These are phyloP conservation scores for Aspergillus brasiliensis DNA, from an alignment of 2,329 filamentous ascomycete species.

Conservation along the genomic window DNA sequence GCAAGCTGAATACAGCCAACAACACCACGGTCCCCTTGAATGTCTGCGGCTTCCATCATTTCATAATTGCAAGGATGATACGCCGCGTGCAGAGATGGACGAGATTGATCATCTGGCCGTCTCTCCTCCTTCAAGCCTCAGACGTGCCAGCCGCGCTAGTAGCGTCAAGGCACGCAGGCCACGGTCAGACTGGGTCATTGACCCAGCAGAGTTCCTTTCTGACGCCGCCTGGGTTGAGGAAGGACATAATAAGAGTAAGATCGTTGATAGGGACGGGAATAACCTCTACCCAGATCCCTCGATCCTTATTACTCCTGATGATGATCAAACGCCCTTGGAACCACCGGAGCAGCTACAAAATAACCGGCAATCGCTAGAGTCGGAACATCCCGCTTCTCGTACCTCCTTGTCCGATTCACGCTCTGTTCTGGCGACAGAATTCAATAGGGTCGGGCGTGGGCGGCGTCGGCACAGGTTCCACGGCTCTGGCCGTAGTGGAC, in stretches of 20 bases:
- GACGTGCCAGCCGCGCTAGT: slow-evolving; percentile 44
- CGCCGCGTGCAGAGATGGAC: slow-evolving; percentile 20
- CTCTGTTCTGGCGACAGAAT: slow-evolving; percentile 34
- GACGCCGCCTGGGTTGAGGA: slow-evolving; percentile 91
- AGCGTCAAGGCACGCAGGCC: slow-evolving; percentile 67
- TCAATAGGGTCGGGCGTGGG: slow-evolving; percentile 56
- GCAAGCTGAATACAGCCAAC: slow-evolving; percentile 50
- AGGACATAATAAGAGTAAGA: slow-evolving; percentile 73
- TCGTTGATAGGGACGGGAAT: slow-evolving; percentile 77
- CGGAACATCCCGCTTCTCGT: slow-evolving; percentile 26
- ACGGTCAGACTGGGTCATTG: slow-evolving; percentile 80
- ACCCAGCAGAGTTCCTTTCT: slow-evolving; percentile 82
- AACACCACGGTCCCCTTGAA: slow-evolving; percentile 49
- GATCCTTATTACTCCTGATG: slow-evolving; percentile 25
- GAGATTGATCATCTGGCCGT: slow-evolving; percentile 29
- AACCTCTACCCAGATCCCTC: slow-evolving; percentile 59
- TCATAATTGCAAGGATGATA: slow-evolving; percentile 25
- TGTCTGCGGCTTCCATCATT: slow-evolving; percentile 49
- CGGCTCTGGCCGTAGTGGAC: slow-evolving; percentile 58
- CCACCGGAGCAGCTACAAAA: slow-evolving; percentile 17
- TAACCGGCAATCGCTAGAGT: slow-evolving; percentile 27
- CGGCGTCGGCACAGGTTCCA: slow-evolving; percentile 64
- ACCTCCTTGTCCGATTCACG: slow-evolving; percentile 46
- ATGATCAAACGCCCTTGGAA: slow-evolving; percentile 10
- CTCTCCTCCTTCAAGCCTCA: slow-evolving; percentile 45